Conservation (phyloP, 192 early-diverging fungal species). For the Chytriomyces sp. region DNA sequence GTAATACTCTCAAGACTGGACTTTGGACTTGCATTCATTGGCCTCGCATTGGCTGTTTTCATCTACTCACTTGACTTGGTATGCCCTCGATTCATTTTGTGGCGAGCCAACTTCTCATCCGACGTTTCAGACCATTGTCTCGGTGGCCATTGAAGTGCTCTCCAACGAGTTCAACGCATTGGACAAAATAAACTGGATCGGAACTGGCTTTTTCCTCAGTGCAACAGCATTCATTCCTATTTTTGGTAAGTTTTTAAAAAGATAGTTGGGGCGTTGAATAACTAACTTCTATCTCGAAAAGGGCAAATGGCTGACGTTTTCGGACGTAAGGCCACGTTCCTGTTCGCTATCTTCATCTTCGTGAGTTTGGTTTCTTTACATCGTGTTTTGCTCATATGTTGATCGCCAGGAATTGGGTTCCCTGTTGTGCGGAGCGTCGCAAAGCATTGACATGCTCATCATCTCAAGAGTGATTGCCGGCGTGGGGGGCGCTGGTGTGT, state of each 20-base stretch:
- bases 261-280: neutral
- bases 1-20: conserved; percentile 5
- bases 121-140: too few relatives aligned
- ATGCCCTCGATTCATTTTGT: too few relatives aligned
- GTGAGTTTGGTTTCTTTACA: too few relatives aligned
- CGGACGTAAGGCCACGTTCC: conserved; percentile 61
- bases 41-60: conserved; percentile 42
- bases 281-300: conserved; percentile 43
- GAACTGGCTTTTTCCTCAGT: conserved; percentile 42
- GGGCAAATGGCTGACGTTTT: conserved; percentile 34
- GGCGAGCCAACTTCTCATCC: too few relatives aligned
- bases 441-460: conserved; percentile 66
- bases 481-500: conserved; percentile 79
- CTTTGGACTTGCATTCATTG: conserved; percentile 29
- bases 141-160: conserved; percentile 33
- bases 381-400: too few relatives aligned
- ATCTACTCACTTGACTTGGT: conserved; percentile 44
- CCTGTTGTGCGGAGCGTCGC: conserved; percentile 71
- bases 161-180: conserved; percentile 42
- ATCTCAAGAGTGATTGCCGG: conserved; percentile 67
- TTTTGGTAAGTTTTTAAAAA: neutral
- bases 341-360: conserved; percentile 68
- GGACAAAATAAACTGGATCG: conserved; percentile 43
- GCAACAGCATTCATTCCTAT: conserved; percentile 34
- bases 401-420: conserved; percentile 77